Percentiles rank a stretch among this genome's conserved stretches.
phyloP scores from a whole-genome alignment of 1,139 yeast genomes.

The Kodamaea suecica region DNA sequence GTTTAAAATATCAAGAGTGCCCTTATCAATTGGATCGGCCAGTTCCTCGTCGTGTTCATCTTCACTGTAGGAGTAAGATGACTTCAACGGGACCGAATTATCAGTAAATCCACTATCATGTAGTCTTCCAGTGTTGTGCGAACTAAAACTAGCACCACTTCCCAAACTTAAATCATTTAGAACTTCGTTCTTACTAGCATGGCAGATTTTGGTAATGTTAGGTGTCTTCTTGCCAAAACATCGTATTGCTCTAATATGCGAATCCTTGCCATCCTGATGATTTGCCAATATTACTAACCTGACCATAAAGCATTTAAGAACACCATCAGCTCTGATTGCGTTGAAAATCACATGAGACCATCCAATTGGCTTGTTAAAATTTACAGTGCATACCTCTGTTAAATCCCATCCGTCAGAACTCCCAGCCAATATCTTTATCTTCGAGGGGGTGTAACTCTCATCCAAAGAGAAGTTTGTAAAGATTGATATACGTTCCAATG shows the following conservation, averaged over 20 bases:
- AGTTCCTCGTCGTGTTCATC: conserved; percentile 10
- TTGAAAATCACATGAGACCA: conserved; percentile 79
- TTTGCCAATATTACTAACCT: conserved; percentile 71
- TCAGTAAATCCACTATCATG: conserved; percentile 11
- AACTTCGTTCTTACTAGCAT: conserved; percentile 13
- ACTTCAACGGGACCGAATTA: too few relatives aligned
- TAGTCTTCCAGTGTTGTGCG: conserved; percentile 2
- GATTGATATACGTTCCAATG: conserved; percentile 65
- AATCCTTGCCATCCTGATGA: conserved; percentile 95
- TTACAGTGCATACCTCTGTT: conserved; percentile 66
- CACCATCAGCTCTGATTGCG: conserved; percentile 55
- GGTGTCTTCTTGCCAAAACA: conserved; percentile 42
- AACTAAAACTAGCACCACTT: conserved; percentile 1
- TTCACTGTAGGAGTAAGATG: conserved; percentile 7
- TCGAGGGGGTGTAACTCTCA: conserved; percentile 90
- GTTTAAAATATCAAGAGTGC: conserved; percentile 26
- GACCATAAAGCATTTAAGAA: conserved; percentile 70
- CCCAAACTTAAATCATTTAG: conserved; percentile 4
- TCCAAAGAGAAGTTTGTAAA: conserved; percentile 68
- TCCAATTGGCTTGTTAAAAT: conserved; percentile 72
- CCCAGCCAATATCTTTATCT: conserved; percentile 72
- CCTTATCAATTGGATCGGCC: conserved; percentile 15
- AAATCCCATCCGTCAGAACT: conserved; percentile 79
- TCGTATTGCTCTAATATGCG: conserved; percentile 77
- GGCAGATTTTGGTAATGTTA: conserved; percentile 14